Evolutionary conservation across 441 rosid species (phyloP).

Genomic region (Mallotus japonicus): DNA sequence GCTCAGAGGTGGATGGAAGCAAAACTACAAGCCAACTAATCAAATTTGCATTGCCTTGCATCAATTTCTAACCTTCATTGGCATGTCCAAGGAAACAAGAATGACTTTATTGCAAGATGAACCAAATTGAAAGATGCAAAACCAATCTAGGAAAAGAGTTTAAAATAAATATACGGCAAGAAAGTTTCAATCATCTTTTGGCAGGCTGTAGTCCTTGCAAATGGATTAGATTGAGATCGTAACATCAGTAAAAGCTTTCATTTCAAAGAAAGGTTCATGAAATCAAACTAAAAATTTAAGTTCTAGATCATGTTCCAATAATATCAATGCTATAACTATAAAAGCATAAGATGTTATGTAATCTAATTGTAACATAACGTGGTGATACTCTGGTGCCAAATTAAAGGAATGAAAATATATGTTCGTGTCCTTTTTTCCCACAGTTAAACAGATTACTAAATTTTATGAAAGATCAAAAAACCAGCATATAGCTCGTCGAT

Average conservation of each 20-base stretch:
- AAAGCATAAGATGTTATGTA: neutral
- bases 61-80: neutral
- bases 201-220: neutral
- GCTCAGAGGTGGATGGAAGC: neutral
- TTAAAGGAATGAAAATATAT: neutral
- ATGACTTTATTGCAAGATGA: neutral
- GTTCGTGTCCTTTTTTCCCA: neutral
- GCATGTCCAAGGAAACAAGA: neutral
- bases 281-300: neutral
- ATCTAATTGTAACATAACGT: neutral
- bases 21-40: constrained; percentile 12
- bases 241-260: neutral
- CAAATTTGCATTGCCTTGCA: neutral
- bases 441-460: neutral
- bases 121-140: neutral
- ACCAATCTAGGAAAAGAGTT: neutral
- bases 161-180: neutral
- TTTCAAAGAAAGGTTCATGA: neutral
- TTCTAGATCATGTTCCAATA: neutral
- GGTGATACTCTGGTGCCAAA: neutral
- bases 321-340: neutral
- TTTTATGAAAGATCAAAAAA: neutral
- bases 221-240: neutral
- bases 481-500: neutral
- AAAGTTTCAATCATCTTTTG: neutral